A percentile compares a stretch with the other conserved stretches of the same genome.
Evolutionary conservation across 176 grass and related monocot genomes (phyloP).

Genomic region (Miscanthus lutarioriparius): DNA sequence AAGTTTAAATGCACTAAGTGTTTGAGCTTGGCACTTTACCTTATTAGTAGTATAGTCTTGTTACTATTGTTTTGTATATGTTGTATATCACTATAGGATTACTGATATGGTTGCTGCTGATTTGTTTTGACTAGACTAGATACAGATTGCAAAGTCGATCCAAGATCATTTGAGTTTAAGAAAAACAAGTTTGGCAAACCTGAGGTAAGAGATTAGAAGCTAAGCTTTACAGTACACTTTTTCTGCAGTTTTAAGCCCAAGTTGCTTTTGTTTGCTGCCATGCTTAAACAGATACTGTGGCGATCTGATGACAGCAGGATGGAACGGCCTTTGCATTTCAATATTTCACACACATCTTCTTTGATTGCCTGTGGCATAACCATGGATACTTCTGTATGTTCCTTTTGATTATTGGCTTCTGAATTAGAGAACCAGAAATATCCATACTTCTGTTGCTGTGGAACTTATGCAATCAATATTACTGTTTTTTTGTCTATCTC

Average conservation of each 20-base stretch:
- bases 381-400: constrained; percentile 59
- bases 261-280: constrained; percentile 31
- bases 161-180: constrained; percentile 83
- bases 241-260: constrained; percentile 14
- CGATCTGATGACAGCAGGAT: constrained; percentile 37
- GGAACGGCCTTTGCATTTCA: constrained; percentile 74
- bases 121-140: constrained; percentile 87
- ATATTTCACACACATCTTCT: constrained; percentile 90
- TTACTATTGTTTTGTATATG: neutral
- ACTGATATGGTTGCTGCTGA: constrained; percentile 37
- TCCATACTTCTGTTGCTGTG: constrained; percentile 2
- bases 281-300: constrained; percentile 68
- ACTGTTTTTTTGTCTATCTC: neutral
- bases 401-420: constrained; percentile 8
- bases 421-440: constrained; percentile 1
- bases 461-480: constrained; percentile 25
- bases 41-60: constrained; percentile 3
- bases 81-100: constrained; percentile 22
- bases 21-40: constrained; percentile 2
- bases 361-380: constrained; percentile 87
- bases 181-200: constrained; percentile 93
- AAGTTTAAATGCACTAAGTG: neutral
- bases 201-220: constrained; percentile 59
- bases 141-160: constrained; percentile 63
- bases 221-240: constrained; percentile 6